A percentile compares a stretch with the other conserved stretches of the same genome.
phyloP scores from a whole-genome alignment of 805 yeast species.

The Candida montana region DNA sequence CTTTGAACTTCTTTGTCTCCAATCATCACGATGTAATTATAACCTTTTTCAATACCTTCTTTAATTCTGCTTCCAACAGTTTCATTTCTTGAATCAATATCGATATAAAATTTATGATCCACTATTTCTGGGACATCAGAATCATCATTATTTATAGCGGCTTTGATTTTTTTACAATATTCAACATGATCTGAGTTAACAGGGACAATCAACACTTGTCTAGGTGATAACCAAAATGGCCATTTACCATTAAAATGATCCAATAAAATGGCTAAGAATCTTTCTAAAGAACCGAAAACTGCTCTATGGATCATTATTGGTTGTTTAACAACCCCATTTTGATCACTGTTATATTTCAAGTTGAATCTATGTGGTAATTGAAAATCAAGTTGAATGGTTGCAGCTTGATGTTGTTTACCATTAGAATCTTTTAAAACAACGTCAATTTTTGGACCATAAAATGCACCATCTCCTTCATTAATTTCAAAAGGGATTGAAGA shows the following conservation, averaged over 20 bases:
- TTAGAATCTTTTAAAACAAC: slow-evolving; percentile 73
- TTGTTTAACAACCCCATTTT: slow-evolving; percentile 44
- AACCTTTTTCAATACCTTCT: slow-evolving; percentile 70
- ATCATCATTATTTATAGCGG: slow-evolving; percentile 42
- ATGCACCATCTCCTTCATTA: slow-evolving; percentile 93
- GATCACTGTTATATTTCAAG: slow-evolving; percentile 54
- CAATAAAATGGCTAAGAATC: slow-evolving; percentile 84
- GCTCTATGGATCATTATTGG: slow-evolving; percentile 98
- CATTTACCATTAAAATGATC: slow-evolving; percentile 90
- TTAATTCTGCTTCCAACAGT: slow-evolving; percentile 78
- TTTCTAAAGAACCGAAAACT: slow-evolving; percentile 88
- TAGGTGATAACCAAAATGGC: slow-evolving; percentile 97
- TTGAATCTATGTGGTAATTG: slow-evolving; percentile 85
- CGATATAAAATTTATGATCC: slow-evolving; percentile 62
- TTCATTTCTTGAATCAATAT: slow-evolving; percentile 67
- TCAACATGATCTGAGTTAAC: slow-evolving; percentile 57
- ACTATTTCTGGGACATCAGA: slow-evolving; percentile 49
- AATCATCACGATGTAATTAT: slow-evolving; percentile 73
- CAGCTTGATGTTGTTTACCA: slow-evolving; percentile 85
- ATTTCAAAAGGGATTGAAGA: slow-evolving; percentile 58
- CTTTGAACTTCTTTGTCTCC: slow-evolving; percentile 78
- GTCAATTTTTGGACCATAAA: slow-evolving; percentile 95
- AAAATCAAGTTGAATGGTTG: slow-evolving; percentile 92
- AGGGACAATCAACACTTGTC: slow-evolving; percentile 84
- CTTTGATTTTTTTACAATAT: slow-evolving; percentile 46